A percentile compares a stretch with the other conserved stretches of the same genome.
phyloP scores from a whole-genome alignment of 495 filamentous ascomycete species.

The Halenospora varia region DNA sequence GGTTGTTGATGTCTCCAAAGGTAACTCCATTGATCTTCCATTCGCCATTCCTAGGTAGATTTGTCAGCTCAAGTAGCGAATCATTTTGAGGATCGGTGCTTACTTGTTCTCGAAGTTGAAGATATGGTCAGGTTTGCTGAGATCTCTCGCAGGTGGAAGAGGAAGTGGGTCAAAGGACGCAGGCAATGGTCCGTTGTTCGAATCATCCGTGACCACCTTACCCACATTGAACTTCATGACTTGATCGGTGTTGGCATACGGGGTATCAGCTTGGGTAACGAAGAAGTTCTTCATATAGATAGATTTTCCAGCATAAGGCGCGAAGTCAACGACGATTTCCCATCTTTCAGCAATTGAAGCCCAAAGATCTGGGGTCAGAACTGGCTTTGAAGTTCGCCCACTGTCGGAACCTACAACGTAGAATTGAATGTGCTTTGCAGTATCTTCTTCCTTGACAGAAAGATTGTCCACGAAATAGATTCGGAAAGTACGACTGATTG shows the following conservation, averaged over 20 bases:
- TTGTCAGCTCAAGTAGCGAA: constrained; percentile 30
- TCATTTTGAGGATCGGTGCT: background rate
- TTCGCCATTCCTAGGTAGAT: constrained; percentile 30
- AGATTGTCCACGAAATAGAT: constrained; percentile 42
- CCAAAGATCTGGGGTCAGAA: constrained; percentile 30
- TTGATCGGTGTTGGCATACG: too few species aligned
- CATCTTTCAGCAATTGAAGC: constrained; percentile 53
- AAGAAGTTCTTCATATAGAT: constrained; percentile 39
- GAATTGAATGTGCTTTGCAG: constrained; percentile 35
- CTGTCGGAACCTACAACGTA: too few species aligned
- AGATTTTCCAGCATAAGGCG: constrained; percentile 40
- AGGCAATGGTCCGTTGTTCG: too few species aligned
- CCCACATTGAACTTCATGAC: too few species aligned
- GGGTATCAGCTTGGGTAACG: constrained; percentile 11
- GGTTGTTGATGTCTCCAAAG: constrained; percentile 45
- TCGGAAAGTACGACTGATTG: constrained; percentile 47
- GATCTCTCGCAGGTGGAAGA: too few species aligned
- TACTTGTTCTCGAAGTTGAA: background rate
- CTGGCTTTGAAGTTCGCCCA: too few species aligned
- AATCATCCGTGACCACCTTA: too few species aligned
- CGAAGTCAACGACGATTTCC: constrained; percentile 52
- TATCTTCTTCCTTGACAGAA: constrained; percentile 49
- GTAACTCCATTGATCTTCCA: constrained; percentile 49
- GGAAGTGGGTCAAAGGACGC: too few species aligned
- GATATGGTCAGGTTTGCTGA: too few species aligned